These are phyloP conservation scores for Arthrobotrys entomopaga DNA, from an alignment of 2,329 filamentous ascomycete species.

Conservation along the genomic window DNA sequence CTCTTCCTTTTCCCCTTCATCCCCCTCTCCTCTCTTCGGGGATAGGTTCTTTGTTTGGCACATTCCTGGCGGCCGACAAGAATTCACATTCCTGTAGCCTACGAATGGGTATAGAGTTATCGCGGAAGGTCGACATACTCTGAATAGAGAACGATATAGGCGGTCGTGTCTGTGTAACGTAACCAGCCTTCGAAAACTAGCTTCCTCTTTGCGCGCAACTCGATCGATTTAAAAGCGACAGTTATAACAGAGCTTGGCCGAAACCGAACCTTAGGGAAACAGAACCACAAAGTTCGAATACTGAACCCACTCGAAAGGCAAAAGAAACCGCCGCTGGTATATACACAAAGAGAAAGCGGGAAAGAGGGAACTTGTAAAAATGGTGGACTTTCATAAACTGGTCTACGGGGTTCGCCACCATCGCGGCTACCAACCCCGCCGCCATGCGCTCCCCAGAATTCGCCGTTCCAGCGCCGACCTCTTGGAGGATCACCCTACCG, in stretches of 20 bases:
- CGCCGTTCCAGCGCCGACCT: constrained; percentile 8
- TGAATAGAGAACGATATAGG: too few species aligned
- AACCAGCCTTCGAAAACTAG: constrained; percentile 5
- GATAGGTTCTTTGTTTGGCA: constrained; percentile 10
- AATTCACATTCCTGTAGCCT: constrained; percentile 21
- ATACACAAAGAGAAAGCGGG: too few species aligned
- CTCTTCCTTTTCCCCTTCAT: constrained; percentile 2
- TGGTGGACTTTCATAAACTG: constrained; percentile 53
- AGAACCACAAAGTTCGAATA: constrained; percentile 11
- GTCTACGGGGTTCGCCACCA: constrained; percentile 40
- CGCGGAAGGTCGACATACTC: constrained; percentile 4
- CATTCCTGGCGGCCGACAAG: constrained; percentile 10
- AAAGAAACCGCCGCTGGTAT: too few species aligned
- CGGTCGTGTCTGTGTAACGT: constrained; percentile 25
- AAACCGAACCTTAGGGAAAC: not conserved
- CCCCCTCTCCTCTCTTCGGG: not conserved
- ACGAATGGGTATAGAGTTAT: constrained; percentile 1
- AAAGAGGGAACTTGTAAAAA: constrained; percentile 6
- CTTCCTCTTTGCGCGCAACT: constrained; percentile 6
- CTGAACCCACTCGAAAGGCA: constrained; percentile 4
- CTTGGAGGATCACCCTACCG: constrained; percentile 28
- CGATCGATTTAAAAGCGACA: not conserved
- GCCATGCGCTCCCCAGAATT: constrained; percentile 24
- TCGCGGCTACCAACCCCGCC: constrained; percentile 22
- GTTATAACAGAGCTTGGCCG: not conserved